Conservation (phyloP, 2,329 filamentous ascomycete genomes). For the Zalaria obscura region DNA sequence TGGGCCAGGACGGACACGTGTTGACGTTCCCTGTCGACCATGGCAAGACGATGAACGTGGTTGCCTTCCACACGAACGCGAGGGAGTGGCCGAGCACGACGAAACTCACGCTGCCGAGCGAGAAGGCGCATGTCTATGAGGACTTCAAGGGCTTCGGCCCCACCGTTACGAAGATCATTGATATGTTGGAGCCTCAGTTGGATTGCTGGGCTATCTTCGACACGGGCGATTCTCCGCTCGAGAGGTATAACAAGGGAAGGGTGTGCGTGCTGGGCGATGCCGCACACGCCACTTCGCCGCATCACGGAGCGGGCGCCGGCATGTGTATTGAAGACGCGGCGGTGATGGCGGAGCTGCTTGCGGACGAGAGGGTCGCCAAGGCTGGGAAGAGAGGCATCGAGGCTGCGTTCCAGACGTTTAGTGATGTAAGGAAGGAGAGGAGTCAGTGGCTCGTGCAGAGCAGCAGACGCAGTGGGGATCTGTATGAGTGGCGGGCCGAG, state of each 20-base stretch:
- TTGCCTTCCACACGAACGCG: conserved; percentile 28
- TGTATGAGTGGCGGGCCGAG: conserved; percentile 24
- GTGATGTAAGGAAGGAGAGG: conserved; percentile 22
- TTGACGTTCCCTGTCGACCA: conserved; percentile 48
- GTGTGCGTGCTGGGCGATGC: conserved; percentile 25
- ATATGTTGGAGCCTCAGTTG: conserved; percentile 11
- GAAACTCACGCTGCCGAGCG: conserved; percentile 10
- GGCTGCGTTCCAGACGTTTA: conserved; percentile 26
- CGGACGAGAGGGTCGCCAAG: conserved; percentile 7
- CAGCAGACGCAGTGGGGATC: conserved; percentile 23
- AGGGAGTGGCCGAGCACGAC: conserved; percentile 12
- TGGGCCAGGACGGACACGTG: conserved; percentile 42
- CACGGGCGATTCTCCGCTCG: conserved; percentile 21
- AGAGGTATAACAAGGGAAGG: conserved; percentile 20
- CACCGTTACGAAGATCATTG: conserved; percentile 11
- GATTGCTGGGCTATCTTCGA: conserved; percentile 28
- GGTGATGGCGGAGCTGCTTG: conserved; percentile 14
- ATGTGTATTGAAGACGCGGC: conserved; percentile 16
- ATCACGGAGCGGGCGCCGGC: conserved; percentile 23
- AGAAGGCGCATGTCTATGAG: conserved; percentile 10
- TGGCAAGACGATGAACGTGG: conserved; percentile 43
- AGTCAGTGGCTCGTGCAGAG: conserved; percentile 30
- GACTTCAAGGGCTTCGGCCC: conserved; percentile 13
- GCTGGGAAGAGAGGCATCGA: conserved; percentile 10
- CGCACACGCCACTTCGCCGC: conserved; percentile 27